Conservation (phyloP, 1,284 basidiomycete species). For the Malassezia slooffiae region DNA sequence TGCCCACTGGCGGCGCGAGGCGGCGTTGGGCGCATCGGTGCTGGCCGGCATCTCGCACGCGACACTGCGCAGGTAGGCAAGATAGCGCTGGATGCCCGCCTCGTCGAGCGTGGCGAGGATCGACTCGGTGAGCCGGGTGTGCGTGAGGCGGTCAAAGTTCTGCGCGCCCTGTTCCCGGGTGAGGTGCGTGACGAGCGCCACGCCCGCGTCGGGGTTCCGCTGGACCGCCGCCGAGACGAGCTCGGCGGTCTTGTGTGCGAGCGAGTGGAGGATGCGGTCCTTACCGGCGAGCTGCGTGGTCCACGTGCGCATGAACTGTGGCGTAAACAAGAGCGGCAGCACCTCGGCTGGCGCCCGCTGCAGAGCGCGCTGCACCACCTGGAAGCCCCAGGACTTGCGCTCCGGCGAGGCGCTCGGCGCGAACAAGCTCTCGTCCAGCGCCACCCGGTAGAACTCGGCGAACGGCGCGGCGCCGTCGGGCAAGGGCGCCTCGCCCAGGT, state of each 20-base stretch:
- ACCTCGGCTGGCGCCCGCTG: constrained; percentile 58
- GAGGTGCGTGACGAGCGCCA: constrained; percentile 72
- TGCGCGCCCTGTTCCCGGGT: constrained; percentile 73
- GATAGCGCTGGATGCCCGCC: constrained; percentile 67
- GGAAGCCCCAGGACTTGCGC: constrained; percentile 91
- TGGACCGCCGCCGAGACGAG: constrained; percentile 67
- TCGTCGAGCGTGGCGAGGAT: constrained; percentile 66
- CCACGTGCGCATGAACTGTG: constrained; percentile 92
- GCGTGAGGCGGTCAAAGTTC: constrained; percentile 83
- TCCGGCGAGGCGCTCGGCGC: constrained; percentile 70
- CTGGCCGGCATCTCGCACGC: constrained; percentile 38
- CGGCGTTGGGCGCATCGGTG: constrained; percentile 17
- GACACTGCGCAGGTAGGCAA: constrained; percentile 54
- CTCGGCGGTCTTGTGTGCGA: constrained; percentile 52
- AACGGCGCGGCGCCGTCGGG: constrained; percentile 58
- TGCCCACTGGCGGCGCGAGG: constrained; percentile 56
- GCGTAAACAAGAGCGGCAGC: constrained; percentile 78
- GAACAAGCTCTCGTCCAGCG: constrained; percentile 86
- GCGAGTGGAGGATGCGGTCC: constrained; percentile 79
- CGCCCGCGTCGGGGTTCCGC: constrained; percentile 66
- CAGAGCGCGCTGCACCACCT: constrained; percentile 72
- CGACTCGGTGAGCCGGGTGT: constrained; percentile 81
- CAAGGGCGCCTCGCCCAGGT: constrained; percentile 52
- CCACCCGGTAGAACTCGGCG: constrained; percentile 76
- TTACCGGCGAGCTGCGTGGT: constrained; percentile 82